A percentile compares a stretch with the other conserved stretches of the same genome.
Evolutionary conservation across 257 asterid species (phyloP).

Genomic region (Echites panduratus): DNA sequence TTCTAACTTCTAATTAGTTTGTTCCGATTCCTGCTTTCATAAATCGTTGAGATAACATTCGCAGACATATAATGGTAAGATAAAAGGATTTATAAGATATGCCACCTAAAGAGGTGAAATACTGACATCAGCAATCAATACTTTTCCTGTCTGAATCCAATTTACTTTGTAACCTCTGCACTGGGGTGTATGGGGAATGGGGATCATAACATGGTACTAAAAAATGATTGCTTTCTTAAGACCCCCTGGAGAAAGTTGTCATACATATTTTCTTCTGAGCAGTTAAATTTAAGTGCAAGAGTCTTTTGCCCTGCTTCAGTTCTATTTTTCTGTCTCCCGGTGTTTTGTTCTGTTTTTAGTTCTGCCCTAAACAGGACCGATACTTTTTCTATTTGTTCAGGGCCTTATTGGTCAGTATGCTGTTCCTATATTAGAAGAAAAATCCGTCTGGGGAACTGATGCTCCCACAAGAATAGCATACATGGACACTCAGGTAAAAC

Average conservation of each 20-base stretch:
- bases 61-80: background rate
- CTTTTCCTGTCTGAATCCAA: background rate
- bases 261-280: background rate
- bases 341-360: background rate
- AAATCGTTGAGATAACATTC: background rate
- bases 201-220: background rate
- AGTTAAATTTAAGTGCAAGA: background rate
- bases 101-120: background rate
- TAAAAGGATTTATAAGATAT: background rate
- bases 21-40: background rate
- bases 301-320: background rate
- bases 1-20: background rate
- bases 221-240: background rate
- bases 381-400: conserved; percentile 34
- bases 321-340: background rate
- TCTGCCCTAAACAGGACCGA: background rate
- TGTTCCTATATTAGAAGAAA: conserved; percentile 94
- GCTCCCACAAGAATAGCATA: conserved; percentile 98
- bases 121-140: background rate
- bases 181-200: background rate
- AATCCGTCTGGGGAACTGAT: conserved; percentile 99
- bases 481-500: conserved; percentile 92
- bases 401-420: conserved; percentile 97
- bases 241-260: background rate
- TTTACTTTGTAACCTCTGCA: background rate